These are phyloP conservation scores for Chrysanthemum seticuspe DNA, from an alignment of 129 eudicot genomes.

Conservation along the genomic window DNA sequence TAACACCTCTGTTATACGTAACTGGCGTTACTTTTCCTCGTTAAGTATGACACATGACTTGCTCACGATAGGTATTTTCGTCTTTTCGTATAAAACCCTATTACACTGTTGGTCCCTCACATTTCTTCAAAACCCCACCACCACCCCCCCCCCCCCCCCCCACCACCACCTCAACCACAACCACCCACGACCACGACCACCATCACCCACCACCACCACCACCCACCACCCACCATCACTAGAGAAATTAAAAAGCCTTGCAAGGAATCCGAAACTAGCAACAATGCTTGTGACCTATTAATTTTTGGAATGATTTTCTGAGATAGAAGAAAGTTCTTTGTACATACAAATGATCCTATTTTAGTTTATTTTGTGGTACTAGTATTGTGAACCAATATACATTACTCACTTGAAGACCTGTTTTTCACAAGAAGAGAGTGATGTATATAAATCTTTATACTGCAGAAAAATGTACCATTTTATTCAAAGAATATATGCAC, in stretches of 20 bases:
- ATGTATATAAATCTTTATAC: conserved; percentile 30
- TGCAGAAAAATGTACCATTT: conserved; percentile 10
- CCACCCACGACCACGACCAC: too few species aligned
- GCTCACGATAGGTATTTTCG: too few species aligned
- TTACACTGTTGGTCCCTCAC: too few species aligned
- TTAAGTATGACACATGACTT: too few species aligned
- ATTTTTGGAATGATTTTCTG: conserved; percentile 19
- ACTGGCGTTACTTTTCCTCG: too few species aligned
- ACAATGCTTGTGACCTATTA: conserved; percentile 63
- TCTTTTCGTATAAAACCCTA: too few species aligned
- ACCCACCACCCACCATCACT: conserved; percentile 16
- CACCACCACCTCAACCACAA: too few species aligned
- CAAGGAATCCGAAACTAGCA: conserved; percentile 68
- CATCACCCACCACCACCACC: too few species aligned
- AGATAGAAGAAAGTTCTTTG: conserved; percentile 22
- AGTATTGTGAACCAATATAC: conserved; percentile 20
- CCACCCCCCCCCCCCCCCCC: too few species aligned
- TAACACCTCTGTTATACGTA: too few species aligned
- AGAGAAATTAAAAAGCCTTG: conserved; percentile 95
- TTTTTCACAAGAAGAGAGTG: conserved; percentile 16
- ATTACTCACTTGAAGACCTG: conserved; percentile 26
- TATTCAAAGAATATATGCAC: conserved; percentile 17
- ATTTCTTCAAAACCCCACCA: too few species aligned
- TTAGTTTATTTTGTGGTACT: not conserved
- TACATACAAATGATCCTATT: conserved; percentile 27